These are phyloP conservation scores for Aspergillus pseudotamarii DNA, from an alignment of 2,329 filamentous ascomycete species.

Conservation along the genomic window DNA sequence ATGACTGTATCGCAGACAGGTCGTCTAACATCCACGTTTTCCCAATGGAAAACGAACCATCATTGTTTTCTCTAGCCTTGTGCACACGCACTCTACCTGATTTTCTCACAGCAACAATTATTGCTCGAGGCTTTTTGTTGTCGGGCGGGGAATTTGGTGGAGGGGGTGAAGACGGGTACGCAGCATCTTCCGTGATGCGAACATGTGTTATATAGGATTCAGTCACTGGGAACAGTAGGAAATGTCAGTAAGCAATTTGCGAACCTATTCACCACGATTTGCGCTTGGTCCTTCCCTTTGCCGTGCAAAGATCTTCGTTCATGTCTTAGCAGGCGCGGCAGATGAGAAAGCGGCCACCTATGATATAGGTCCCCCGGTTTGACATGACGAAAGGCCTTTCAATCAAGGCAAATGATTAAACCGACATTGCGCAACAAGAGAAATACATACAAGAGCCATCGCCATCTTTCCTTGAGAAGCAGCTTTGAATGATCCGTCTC, in stretches of 20 bases:
- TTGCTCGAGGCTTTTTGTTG: slow-evolving; percentile 84
- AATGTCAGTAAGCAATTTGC: slow-evolving; percentile 21
- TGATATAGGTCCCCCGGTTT: not conserved
- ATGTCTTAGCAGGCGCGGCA: not conserved
- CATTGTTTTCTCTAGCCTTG: slow-evolving; percentile 93
- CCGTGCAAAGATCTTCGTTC: not conserved
- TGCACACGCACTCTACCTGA: slow-evolving; percentile 93
- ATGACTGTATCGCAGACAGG: slow-evolving; percentile 80
- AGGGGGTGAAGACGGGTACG: slow-evolving; percentile 79
- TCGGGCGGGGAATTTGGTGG: slow-evolving; percentile 74
- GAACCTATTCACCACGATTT: not conserved
- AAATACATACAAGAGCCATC: slow-evolving; percentile 76
- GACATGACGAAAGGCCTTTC: not conserved
- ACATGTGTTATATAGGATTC: slow-evolving; percentile 99
- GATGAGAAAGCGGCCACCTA: not conserved
- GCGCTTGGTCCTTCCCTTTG: not conserved
- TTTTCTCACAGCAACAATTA: slow-evolving; percentile 90
- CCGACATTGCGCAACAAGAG: slow-evolving; percentile 15
- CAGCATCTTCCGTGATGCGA: slow-evolving; percentile 81
- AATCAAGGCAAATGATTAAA: slow-evolving; percentile 13
- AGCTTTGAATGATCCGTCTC: slow-evolving; percentile 88
- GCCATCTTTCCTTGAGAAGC: slow-evolving; percentile 85
- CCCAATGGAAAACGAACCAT: slow-evolving; percentile 93
- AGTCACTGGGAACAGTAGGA: slow-evolving; percentile 56
- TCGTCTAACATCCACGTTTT: slow-evolving; percentile 99